These are phyloP conservation scores for Drosera spatulata DNA, from an alignment of 179 eudicot species.

Conservation along the genomic window DNA sequence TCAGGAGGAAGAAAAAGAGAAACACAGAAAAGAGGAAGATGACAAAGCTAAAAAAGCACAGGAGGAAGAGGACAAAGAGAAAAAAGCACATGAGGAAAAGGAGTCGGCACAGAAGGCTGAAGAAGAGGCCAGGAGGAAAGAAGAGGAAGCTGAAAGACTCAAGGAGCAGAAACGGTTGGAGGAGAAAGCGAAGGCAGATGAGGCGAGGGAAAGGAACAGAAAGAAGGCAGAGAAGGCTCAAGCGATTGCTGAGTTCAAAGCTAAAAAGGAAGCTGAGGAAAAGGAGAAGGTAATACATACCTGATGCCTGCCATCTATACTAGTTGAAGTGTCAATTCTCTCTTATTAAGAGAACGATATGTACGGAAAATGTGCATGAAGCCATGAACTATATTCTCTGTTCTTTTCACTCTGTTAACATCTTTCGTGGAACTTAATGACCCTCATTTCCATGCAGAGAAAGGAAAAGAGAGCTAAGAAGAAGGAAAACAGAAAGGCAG, in stretches of 20 bases:
- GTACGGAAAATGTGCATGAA: neutral
- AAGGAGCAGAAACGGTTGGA: conserved; percentile 58
- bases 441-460: conserved; percentile 38
- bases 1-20: conserved; percentile 25
- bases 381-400: neutral
- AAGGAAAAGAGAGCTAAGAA: conserved; percentile 77
- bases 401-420: neutral
- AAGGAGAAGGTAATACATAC: conserved; percentile 56
- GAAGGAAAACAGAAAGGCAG: conserved; percentile 62
- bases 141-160: conserved; percentile 55
- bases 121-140: conserved; percentile 23
- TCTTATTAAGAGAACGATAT: neutral
- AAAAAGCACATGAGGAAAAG: conserved; percentile 14
- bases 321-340: neutral
- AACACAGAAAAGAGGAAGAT: conserved; percentile 1
- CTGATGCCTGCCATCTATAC: neutral
- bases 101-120: conserved; percentile 59
- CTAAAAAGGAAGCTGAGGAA: conserved; percentile 77
- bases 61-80: neutral
- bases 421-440: neutral
- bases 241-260: conserved; percentile 56
- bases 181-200: conserved; percentile 68
- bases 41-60: conserved; percentile 28
- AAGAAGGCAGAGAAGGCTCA: conserved; percentile 60
- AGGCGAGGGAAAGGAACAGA: conserved; percentile 80